These are phyloP conservation scores for Toxoplasma gondii DNA, from an alignment of 169 alveolate genomes.

Conservation along the genomic window DNA sequence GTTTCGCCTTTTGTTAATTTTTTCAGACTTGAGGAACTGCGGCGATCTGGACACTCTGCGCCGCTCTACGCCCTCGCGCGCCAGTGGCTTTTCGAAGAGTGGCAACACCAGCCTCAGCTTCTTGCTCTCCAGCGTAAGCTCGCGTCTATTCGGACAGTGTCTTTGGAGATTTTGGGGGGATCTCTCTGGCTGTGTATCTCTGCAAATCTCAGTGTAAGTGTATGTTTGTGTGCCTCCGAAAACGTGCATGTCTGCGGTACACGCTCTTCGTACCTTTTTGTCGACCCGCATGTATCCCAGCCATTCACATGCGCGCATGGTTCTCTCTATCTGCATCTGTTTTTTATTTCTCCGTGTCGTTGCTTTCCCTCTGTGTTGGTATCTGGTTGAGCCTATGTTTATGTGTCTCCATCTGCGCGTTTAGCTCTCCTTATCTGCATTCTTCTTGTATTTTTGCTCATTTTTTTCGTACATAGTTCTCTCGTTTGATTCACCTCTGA, in stretches of 20 bases:
- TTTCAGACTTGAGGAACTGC: neutral
- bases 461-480: neutral
- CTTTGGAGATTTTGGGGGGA: neutral
- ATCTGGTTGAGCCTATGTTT: no score
- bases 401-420: neutral
- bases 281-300: no score
- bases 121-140: neutral
- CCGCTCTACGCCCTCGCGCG: slow-evolving; percentile 20
- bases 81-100: slow-evolving; percentile 19
- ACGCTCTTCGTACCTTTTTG: no score
- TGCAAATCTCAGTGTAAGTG: no score
- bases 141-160: neutral
- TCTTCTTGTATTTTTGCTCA: neutral
- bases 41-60: neutral
- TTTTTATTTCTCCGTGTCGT: neutral
- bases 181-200: no score
- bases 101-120: neutral
- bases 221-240: no score
- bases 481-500: no score
- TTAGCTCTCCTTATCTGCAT: neutral
- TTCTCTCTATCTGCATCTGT: neutral
- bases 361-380: neutral
- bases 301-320: neutral
- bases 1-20: neutral
- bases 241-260: no score